phyloP scores from a whole-genome alignment of 306 rosid species.

The Gillenia trifoliata region DNA sequence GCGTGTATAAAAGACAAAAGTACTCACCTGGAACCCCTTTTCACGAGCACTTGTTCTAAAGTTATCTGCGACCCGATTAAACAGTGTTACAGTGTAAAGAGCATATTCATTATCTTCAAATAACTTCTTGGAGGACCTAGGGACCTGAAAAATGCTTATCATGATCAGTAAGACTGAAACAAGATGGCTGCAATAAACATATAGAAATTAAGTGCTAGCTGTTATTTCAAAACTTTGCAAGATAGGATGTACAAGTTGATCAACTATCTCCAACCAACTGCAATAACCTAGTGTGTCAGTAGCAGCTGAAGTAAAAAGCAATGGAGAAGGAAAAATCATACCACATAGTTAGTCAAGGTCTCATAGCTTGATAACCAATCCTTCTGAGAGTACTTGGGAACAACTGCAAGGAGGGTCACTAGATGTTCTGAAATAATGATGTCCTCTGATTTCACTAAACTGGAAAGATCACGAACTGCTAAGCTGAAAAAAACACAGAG shows the following conservation, averaged over 20 bases:
- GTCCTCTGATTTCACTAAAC: slow-evolving; percentile 86
- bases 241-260: slow-evolving; percentile 11
- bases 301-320: slow-evolving; percentile 16
- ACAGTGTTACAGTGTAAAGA: slow-evolving; percentile 83
- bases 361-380: slow-evolving; percentile 93
- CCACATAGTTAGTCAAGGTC: slow-evolving; percentile 85
- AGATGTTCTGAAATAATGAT: slow-evolving; percentile 74
- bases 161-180: slow-evolving; percentile 29
- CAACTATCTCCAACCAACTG: slow-evolving; percentile 12
- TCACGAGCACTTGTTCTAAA: slow-evolving; percentile 82
- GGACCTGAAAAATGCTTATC: slow-evolving; percentile 62
- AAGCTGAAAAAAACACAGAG: slow-evolving; percentile 48
- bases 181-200: slow-evolving; percentile 10
- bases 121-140: slow-evolving; percentile 82
- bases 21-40: slow-evolving; percentile 80
- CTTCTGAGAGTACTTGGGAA: slow-evolving; percentile 89
- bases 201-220: neutral
- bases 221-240: slow-evolving; percentile 21
- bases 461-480: slow-evolving; percentile 94
- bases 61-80: slow-evolving; percentile 80
- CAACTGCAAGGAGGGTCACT: slow-evolving; percentile 77
- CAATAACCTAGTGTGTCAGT: neutral
- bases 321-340: slow-evolving; percentile 20
- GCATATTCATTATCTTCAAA: slow-evolving; percentile 91
- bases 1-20: slow-evolving; percentile 6